Conservation (phyloP, 305 asterid species). For the Solanum chacoense region DNA sequence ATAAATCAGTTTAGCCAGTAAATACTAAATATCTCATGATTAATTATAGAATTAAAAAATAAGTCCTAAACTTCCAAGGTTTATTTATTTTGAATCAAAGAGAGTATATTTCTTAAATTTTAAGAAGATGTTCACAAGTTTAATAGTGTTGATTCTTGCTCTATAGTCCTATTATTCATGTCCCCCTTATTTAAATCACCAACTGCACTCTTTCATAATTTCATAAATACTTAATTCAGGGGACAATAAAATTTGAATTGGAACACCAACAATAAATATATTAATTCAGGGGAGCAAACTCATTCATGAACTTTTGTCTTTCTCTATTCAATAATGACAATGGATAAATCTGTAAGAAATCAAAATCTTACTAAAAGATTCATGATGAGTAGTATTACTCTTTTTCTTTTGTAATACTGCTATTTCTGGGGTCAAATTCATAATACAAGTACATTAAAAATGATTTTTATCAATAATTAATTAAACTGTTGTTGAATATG, state of each 20-base stretch:
- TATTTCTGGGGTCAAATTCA: neutral
- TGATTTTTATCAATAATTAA: no score
- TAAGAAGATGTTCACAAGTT: neutral
- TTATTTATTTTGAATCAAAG: neutral
- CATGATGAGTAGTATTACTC: neutral
- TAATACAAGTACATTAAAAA: neutral
- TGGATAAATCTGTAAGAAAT: neutral
- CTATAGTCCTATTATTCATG: neutral
- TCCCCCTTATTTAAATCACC: neutral
- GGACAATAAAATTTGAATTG: neutral
- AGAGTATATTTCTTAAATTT: neutral
- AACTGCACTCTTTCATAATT: neutral
- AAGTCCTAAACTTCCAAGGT: neutral
- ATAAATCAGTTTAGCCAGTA: neutral
- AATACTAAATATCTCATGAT: neutral
- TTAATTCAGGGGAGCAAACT: neutral
- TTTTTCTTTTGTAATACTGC: neutral
- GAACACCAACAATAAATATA: neutral
- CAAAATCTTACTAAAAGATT: neutral
- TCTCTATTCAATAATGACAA: neutral
- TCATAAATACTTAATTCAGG: neutral
- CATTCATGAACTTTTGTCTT: neutral
- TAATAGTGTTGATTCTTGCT: neutral
- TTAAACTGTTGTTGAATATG: no score
- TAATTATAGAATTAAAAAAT: neutral